Base-by-base conservation (phyloP, 805 yeast genomes). In the Saccharomycopsis amapae region DNA sequence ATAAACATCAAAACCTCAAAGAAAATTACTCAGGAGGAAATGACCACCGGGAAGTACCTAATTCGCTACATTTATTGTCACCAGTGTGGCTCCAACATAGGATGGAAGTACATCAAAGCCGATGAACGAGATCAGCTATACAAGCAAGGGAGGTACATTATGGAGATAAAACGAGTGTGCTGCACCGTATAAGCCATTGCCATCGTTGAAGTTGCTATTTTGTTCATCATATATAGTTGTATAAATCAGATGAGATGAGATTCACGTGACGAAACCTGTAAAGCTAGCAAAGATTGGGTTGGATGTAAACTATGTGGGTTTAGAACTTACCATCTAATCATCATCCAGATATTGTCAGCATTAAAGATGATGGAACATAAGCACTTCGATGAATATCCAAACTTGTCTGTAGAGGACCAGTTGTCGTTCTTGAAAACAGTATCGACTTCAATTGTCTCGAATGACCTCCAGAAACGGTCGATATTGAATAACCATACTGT, bases 71-170 rank as follows among this genome's bases (percentile, higher is more conserved):
- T 79, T 25, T 55, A 56, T 31, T 81, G 87, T 55, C 72, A 69
- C 38, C 73, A 72, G 51, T 81, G 87, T 56, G 62, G 64, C 41
- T 58, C 61, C 4, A 61, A 71, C 43, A 62, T 81, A 15, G 87
- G 86, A 2, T 81, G 87, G 87, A 73, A 71, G 49, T 81, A 81
- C 54, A 56, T 78, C 33, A 65, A 65, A 53, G 71, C 81, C 38
- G 68, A 66, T 26, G 59, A 63, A 24, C 54, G 55, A 18, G 58
- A 64, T 15, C 80, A 78, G 61, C 63, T 67, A 48, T 78, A 75
- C 58, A 81, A 81, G 57, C 84, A 76, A 55, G 81, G 82, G 6
- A 69, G 72, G 52, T 79, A 63, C 53, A 76, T 80, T 32, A 64
- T 80, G 50, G 84, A 78, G 50, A 30, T 61, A 5, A 55, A 57